These are phyloP conservation scores for Violaceomyces palustris DNA, from an alignment of 1,284 basidiomycete species.

Conservation along the genomic window DNA sequence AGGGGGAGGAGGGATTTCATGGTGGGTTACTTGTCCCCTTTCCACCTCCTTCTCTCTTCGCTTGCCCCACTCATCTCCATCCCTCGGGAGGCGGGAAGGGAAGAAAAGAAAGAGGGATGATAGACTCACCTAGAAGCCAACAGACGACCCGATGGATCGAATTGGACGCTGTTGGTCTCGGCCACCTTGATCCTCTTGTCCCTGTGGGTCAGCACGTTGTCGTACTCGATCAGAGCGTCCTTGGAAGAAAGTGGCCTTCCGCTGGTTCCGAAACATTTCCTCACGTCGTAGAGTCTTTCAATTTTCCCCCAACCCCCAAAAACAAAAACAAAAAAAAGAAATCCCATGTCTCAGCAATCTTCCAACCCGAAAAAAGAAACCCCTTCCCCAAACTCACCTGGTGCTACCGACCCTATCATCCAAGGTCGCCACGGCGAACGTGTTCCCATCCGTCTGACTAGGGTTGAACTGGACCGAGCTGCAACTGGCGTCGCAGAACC, in stretches of 20 bases:
- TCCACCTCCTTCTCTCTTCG: too few species aligned
- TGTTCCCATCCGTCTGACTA: conserved; percentile 18
- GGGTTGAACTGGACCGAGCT: conserved; percentile 24
- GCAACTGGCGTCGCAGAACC: conserved; percentile 5
- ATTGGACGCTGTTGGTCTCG: conserved; percentile 20
- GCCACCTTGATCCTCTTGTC: too few species aligned
- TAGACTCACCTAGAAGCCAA: conserved; percentile 18
- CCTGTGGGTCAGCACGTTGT: conserved; percentile 15
- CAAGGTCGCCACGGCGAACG: conserved; percentile 19
- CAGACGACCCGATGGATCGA: conserved; percentile 13
- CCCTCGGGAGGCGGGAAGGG: too few species aligned
- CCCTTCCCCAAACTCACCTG: too few species aligned
- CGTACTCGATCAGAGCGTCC: conserved; percentile 14
- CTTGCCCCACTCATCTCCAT: too few species aligned
- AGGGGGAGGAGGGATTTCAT: too few species aligned
- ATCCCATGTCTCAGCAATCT: too few species aligned
- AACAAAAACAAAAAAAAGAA: too few species aligned
- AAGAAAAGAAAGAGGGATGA: too few species aligned
- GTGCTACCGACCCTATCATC: conserved; percentile 15
- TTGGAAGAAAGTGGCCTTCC: conserved; percentile 9
- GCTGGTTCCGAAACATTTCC: conserved; percentile 9
- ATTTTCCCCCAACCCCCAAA: too few species aligned
- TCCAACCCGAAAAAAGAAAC: too few species aligned
- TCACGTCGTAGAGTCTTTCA: conserved; percentile 24
- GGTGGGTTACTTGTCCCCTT: too few species aligned